Percentiles rank a stretch among this genome's conserved stretches.
Conservation (phyloP, 352 stramenopile species). For the Phytophthora ramorum region DNA sequence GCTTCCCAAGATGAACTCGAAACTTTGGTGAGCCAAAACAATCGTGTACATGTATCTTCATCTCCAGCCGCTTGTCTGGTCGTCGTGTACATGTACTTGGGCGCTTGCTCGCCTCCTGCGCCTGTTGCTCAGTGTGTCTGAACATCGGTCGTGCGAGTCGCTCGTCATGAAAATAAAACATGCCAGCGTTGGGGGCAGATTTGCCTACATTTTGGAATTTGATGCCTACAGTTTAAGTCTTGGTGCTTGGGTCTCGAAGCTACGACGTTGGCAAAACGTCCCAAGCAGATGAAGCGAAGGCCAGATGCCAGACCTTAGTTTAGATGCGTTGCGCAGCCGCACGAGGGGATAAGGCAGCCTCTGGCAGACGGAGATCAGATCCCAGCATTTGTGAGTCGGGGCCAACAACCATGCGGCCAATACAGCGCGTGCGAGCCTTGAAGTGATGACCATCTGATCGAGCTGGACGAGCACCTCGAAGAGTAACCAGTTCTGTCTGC, state of each 20-base stretch:
- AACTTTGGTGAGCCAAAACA: slow-evolving; percentile 7
- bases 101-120: slow-evolving; percentile 4
- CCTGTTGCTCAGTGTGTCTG: neutral
- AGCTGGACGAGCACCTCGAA: neutral
- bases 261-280: neutral
- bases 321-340: slow-evolving; percentile 3
- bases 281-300: slow-evolving; percentile 24
- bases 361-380: slow-evolving; percentile 25
- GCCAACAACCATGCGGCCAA: neutral
- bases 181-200: neutral
- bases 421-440: neutral
- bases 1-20: slow-evolving; percentile 20
- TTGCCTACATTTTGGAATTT: neutral
- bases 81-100: neutral
- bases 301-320: slow-evolving; percentile 2
- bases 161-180: neutral
- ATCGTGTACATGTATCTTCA: slow-evolving; percentile 1
- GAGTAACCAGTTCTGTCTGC: slow-evolving; percentile 18
- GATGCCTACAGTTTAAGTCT: too few species aligned
- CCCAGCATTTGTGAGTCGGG: slow-evolving; percentile 25
- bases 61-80: slow-evolving; percentile 13
- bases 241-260: slow-evolving; percentile 2
- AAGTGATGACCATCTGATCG: slow-evolving; percentile 1
- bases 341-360: slow-evolving; percentile 14
- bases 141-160: slow-evolving; percentile 3